These are phyloP conservation scores for Gossypium arboreum DNA, from an alignment of 345 rosid species.

Conservation along the genomic window DNA sequence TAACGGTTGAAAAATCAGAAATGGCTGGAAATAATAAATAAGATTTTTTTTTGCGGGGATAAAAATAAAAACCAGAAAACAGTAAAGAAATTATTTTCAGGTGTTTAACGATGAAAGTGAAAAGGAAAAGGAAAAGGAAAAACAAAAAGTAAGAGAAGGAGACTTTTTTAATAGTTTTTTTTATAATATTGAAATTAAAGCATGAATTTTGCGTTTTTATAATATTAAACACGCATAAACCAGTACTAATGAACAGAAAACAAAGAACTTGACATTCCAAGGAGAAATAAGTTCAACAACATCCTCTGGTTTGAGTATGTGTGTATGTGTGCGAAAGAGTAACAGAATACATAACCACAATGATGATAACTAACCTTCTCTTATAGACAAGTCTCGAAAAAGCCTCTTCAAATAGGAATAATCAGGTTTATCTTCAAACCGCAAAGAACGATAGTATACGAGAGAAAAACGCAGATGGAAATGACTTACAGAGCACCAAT, in stretches of 20 bases:
- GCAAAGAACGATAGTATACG: neutral
- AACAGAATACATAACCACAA: neutral
- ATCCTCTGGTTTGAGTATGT: no score
- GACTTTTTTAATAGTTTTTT: neutral
- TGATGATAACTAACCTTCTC: slow-evolving; percentile 2
- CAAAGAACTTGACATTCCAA: no score
- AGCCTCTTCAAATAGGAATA: neutral
- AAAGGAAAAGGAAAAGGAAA: neutral
- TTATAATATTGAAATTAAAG: neutral
- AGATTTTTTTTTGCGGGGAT: neutral
- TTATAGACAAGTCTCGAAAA: neutral
- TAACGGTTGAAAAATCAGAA: neutral
- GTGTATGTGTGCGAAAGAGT: no score
- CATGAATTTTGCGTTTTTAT: neutral
- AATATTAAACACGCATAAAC: no score
- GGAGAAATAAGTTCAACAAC: no score
- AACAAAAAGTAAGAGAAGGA: neutral
- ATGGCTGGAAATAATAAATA: neutral
- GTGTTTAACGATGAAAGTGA: no score
- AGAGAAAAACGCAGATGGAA: neutral
- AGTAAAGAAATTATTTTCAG: neutral
- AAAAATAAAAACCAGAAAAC: neutral
- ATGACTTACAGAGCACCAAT: neutral
- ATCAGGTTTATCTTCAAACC: neutral
- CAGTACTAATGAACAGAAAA: no score